Base-by-base conservation (phyloP, 352 stramenopile species). In the Phytopythium helicoides region DNA sequence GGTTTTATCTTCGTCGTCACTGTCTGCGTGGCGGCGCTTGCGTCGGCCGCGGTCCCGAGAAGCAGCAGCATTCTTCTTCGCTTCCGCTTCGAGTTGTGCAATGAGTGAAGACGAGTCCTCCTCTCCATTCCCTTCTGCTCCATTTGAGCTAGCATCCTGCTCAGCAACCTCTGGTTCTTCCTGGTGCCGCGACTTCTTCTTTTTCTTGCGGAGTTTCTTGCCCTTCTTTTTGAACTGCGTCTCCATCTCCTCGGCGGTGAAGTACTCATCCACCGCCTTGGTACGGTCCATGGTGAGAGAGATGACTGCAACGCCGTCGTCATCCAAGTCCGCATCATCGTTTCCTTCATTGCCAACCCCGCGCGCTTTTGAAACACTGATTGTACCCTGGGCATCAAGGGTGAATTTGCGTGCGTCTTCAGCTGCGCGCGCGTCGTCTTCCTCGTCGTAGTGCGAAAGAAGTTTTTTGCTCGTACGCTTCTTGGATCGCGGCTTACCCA, bases 361-460 rank as follows among this genome's bases (percentile, higher is more conserved):
- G 11, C 19, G 21, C n/a, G n/a, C 37, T 33, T 21, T 11, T 1
- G 15, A 60, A 28, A 10, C 49, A 26, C 15, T 19, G 1, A 62
- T 58, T 23, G 64, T 64, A 21, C 79, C 78, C 0, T 52, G 45
- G 0, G 64, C 68, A 41, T 90, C 69, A n/a, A 92, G 31, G 37
- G 60, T 73, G 52, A 90, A 92, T 59, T 80, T 87, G 8, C 66
- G 67, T 3, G 66, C 66, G 3, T 68, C 60, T 11, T 81, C 62
- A 0, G 52, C 61, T 9, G 68, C 63, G 35, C 49, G 54, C 16
- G 64, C 63, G 23, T 95, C 81, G 18, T 85, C 66, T 1, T 96
- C 86, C 56, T 96, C 81, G 47, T 97, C 88, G 58, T 97, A 97
- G n/a, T 97, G 89, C 0, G 79, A 70, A 35, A 97, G 46, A 23